Conservation (phyloP, 2,329 filamentous ascomycete genomes). For the Pestalotiopsis fici region DNA sequence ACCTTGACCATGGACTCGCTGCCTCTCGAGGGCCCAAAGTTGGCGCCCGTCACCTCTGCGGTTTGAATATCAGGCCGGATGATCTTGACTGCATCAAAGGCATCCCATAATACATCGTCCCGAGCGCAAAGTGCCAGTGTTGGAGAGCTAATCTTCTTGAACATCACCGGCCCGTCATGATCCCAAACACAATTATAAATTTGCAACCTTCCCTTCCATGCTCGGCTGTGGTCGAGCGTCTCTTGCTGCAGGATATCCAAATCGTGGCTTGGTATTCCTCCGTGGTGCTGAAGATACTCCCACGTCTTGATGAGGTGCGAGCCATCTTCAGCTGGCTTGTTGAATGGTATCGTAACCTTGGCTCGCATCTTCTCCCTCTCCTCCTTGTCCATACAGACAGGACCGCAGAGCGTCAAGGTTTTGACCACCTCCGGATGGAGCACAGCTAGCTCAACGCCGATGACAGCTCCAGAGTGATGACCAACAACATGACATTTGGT, state of each 20-base stretch:
- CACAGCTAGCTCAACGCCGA: constrained; percentile 16
- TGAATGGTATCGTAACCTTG: constrained; percentile 4
- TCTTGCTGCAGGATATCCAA: constrained; percentile 11
- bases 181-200: constrained; percentile 12
- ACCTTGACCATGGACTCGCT: background rate
- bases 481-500: constrained; percentile 14
- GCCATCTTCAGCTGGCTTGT: constrained; percentile 7
- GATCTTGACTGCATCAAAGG: background rate
- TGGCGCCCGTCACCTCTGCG: constrained; percentile 4
- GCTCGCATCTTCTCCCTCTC: background rate
- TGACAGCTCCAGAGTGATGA: constrained; percentile 16
- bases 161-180: constrained; percentile 9
- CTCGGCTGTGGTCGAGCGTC: constrained; percentile 9
- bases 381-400: background rate
- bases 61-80: background rate
- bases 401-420: constrained; percentile 5
- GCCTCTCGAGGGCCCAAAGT: constrained; percentile 8
- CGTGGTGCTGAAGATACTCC: constrained; percentile 8
- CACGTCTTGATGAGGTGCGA: constrained; percentile 5
- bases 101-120: constrained; percentile 9
- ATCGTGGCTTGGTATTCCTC: constrained; percentile 2
- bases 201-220: constrained; percentile 9
- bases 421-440: background rate
- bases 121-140: constrained; percentile 7
- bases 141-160: constrained; percentile 2